Evolutionary conservation across 2,329 filamentous ascomycete genomes (phyloP), one percentile per base, ranked within the genome.

Genomic region (Venturia oleaginea): DNA sequence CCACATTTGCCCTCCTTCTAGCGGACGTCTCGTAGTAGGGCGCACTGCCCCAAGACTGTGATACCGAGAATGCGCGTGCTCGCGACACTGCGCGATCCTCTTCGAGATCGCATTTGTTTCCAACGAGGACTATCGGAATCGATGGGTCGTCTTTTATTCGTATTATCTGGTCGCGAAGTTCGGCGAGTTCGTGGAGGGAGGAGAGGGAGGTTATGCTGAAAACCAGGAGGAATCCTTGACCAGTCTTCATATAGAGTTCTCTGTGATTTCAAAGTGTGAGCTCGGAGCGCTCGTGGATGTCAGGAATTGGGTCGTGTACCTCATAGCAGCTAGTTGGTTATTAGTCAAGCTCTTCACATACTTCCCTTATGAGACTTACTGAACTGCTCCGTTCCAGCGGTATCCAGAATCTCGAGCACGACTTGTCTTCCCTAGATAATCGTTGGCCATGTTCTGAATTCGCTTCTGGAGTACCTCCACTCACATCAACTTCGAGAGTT

Each of bases 21-120:
- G 92, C 92, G 67, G 89, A 93, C 42, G 92, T 89, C 78, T 96
- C 92, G 72, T 96, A 96, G 75, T 96, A 96, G 0, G 92, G 92
- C 42, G 90, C 90, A 70, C 87, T 86, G 24, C 88, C 88, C 92
- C 92, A 96, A 71, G 84, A 84, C 72, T 94, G 90, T n/a, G 90
- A 92, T 67, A 95, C 84, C 38, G 88, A 84, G 72, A 96, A 96
- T 5, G 90, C 92, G 70, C 87, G 87, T 67, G 89, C 87, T 62
- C 91, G 84, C 15, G 88, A 86, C 10, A 96, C 89, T 24, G 84
- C 84, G 37, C 91, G 86, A 73, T 92, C 89, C 73, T 96, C 91
- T 76, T 94, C 91, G 54, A 96, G 82, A 72, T 96, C 91, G 66
- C 88, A 89, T 77, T 96, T 96, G 81, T 96, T 96, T 67, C 91